These are phyloP conservation scores for Amanita rubescens DNA, from an alignment of 768 basidiomycete species.

Conservation along the genomic window DNA sequence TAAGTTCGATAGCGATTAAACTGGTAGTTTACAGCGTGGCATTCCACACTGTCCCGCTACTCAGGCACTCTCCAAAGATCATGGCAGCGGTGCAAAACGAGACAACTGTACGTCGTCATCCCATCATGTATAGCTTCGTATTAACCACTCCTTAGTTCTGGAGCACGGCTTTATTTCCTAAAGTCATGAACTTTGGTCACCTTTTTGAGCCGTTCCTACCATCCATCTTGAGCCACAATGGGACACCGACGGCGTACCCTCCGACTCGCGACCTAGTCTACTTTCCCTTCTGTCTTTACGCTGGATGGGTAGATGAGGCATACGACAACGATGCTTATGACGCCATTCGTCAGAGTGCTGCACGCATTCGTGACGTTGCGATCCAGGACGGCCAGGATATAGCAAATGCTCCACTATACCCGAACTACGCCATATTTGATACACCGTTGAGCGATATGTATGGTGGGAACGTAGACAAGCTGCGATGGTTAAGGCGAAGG, in stretches of 20 bases:
- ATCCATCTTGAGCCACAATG: background rate
- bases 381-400: constrained; percentile 24
- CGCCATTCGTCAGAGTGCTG: constrained; percentile 27
- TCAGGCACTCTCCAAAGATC: constrained; percentile 21
- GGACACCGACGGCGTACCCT: background rate
- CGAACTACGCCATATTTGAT: constrained; percentile 40
- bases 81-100: constrained; percentile 29
- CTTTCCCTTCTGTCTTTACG: constrained; percentile 22
- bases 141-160: background rate
- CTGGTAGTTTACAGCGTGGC: constrained; percentile 21
- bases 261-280: constrained; percentile 14
- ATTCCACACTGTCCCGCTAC: constrained; percentile 30
- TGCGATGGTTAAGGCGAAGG: constrained; percentile 26
- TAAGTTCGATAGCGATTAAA: constrained; percentile 11
- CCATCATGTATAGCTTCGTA: too few relatives aligned
- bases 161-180: background rate
- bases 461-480: constrained; percentile 28
- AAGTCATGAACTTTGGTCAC: background rate
- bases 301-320: constrained; percentile 14
- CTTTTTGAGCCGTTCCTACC: background rate
- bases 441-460: constrained; percentile 38
- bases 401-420: constrained; percentile 19
- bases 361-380: constrained; percentile 27
- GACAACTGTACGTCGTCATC: constrained; percentile 24
- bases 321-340: constrained; percentile 23